Base-by-base conservation (phyloP, 192 early-diverging fungal genomes). In the Oehlia diaphana region DNA sequence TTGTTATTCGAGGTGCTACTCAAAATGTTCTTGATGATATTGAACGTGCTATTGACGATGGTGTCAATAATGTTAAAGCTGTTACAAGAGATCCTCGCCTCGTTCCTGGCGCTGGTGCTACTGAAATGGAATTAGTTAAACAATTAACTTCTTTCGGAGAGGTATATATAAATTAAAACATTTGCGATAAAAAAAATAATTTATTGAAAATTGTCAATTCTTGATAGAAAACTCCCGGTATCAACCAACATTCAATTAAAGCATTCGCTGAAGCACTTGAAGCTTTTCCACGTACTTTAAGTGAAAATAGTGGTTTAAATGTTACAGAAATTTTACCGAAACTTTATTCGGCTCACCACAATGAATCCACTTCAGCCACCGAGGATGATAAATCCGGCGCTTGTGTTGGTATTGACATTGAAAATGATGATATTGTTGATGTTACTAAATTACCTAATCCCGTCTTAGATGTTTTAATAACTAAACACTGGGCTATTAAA, bases 1-100 rank as follows among this genome's bases (percentile, higher is more conserved):
- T 99, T 81, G 95, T 99, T 44, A 88, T 99, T 70, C 95, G 97
- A 81, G 97, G 97, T 63, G 96, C 95, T 8, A 99, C 97, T 9
- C 91, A 91, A 83, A 99, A 99, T 87, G 86, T 91, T 76, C 91
- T 99, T 83, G 97, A 99, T 81, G 97, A 99, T 87, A 89, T 97
- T 71, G 97, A 99, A 86, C 93, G 97, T 69, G 96, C 97, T 21
- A 89, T 99, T 42, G 97, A 99, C 85, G 97, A 98, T 81, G 97
- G 97, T 82, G 95, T 99, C 81, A 99, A 98, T 83, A 92, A 95
- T 33, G 90, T 99, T 81, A 99, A 98, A 88, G 93, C 97, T 62
- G 87, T 95, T 76, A 92, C 92, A 53, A 94, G 93, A 83, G 95
- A 98, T 85, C 72, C 84, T 50, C 92, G 94, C 28, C 87, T 98